Evolutionary conservation across 2,329 filamentous ascomycete species (phyloP).

Genomic region (Microsporum audouinii): DNA sequence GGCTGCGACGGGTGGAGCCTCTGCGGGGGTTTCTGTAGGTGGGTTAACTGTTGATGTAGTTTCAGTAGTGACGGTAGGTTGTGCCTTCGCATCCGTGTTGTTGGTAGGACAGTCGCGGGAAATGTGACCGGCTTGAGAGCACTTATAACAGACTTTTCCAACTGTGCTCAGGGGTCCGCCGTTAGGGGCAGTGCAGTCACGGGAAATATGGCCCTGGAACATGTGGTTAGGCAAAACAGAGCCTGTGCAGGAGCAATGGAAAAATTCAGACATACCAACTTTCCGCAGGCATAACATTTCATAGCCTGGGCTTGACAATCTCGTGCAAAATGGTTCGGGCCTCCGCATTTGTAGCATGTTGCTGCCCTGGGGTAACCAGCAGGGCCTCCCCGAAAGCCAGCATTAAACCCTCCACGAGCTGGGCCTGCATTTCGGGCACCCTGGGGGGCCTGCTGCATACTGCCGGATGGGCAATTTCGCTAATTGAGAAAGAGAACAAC

Average conservation of each 20-base stretch:
- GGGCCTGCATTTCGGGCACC: constrained; percentile 54
- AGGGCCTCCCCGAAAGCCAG: constrained; percentile 61
- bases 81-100: constrained; percentile 35
- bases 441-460: constrained; percentile 46
- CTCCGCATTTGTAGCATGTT: constrained; percentile 58
- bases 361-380: constrained; percentile 43
- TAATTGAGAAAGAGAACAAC: constrained; percentile 6
- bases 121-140: constrained; percentile 90
- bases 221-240: constrained; percentile 8
- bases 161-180: constrained; percentile 90
- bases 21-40: constrained; percentile 22
- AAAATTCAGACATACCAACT: constrained; percentile 44
- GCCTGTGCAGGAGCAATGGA: not conserved
- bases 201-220: constrained; percentile 65
- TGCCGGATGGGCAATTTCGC: constrained; percentile 26
- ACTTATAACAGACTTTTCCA: constrained; percentile 98
- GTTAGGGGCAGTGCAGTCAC: constrained; percentile 93
- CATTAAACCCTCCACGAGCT: constrained; percentile 54
- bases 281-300: constrained; percentile 97
- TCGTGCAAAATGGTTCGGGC: constrained; percentile 95
- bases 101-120: constrained; percentile 87
- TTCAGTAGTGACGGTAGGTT: constrained; percentile 18
- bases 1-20: constrained; percentile 31
- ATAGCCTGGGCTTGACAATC: constrained; percentile 97
- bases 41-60: constrained; percentile 29